Evolutionary conservation across 2,329 filamentous ascomycete genomes (phyloP).

Genomic region (Dissoconium aciculare): DNA sequence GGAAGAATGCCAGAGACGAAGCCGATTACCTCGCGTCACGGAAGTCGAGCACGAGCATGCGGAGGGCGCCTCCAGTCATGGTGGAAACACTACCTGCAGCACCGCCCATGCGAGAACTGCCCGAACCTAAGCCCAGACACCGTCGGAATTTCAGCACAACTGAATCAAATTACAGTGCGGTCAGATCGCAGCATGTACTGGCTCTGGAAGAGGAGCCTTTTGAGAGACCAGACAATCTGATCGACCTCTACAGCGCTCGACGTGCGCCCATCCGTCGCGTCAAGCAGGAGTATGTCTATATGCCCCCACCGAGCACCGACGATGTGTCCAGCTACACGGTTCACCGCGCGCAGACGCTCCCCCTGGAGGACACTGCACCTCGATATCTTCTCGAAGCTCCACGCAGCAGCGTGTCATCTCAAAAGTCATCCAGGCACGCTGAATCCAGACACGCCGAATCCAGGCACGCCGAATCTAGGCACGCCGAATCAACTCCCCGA

Average conservation of each 20-base stretch:
- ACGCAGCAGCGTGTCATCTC: conserved; percentile 9
- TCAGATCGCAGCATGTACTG: conserved; percentile 11
- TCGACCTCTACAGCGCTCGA: conserved; percentile 11
- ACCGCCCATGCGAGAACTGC: conserved; percentile 22
- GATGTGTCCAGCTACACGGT: conserved; percentile 4
- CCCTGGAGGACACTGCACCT: conserved; percentile 7
- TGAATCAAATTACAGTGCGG: conserved; percentile 17
- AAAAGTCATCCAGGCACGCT: conserved; percentile 4
- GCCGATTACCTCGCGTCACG: conserved; percentile 17
- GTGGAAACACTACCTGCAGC: conserved; percentile 3
- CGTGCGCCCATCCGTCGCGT: conserved; percentile 15
- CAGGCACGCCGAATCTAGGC: no score
- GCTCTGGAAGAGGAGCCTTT: conserved; percentile 24
- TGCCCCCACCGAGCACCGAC: conserved; percentile 4
- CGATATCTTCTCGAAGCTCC: conserved; percentile 12
- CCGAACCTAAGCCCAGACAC: conserved; percentile 7
- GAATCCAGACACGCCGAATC: conserved; percentile 3
- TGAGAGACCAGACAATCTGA: conserved; percentile 14
- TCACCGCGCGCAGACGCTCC: conserved; percentile 12
- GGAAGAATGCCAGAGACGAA: conserved; percentile 32
- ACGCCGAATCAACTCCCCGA: no score
- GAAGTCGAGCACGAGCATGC: conserved; percentile 8
- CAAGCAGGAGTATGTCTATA: conserved; percentile 15
- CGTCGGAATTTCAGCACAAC: conserved; percentile 20
- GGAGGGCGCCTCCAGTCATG: conserved; percentile 7